phyloP scores from a whole-genome alignment of 2,329 filamentous ascomycete species.

The Endothia cerciana region DNA sequence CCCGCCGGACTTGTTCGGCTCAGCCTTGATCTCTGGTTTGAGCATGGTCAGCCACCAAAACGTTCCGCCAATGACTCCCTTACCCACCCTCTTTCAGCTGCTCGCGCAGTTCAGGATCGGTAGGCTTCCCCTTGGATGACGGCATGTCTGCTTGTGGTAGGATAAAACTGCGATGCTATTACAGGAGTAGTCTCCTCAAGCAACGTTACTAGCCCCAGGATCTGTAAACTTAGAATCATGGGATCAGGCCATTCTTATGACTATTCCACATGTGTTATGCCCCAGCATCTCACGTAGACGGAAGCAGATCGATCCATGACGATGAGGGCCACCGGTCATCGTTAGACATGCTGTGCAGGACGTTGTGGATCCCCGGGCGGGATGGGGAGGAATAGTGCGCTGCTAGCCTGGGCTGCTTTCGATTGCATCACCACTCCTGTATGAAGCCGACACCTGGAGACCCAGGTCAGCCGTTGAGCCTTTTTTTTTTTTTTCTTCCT shows the following conservation, averaged over 20 bases:
- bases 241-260: constrained; percentile 1
- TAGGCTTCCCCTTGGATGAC: constrained; percentile 46
- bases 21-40: constrained; percentile 45
- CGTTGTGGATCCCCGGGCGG: neutral
- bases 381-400: neutral
- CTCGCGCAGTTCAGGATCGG: constrained; percentile 45
- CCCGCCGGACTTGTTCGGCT: constrained; percentile 46
- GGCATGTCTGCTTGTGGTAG: constrained; percentile 37
- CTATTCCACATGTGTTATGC: neutral
- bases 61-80: neutral
- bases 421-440: constrained; percentile 26
- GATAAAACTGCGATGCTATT: neutral
- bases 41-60: neutral
- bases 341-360: neutral
- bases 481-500: too few relatives aligned
- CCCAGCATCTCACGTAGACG: neutral
- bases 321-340: neutral
- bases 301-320: constrained; percentile 18
- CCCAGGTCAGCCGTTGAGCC: neutral
- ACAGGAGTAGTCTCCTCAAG: neutral
- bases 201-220: neutral
- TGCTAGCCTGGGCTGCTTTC: neutral
- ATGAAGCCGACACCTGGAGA: neutral
- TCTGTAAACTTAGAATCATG: neutral
- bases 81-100: constrained; percentile 43